Evolutionary conservation across 2,329 filamentous ascomycete species (phyloP), one percentile per base, ranked within the genome.

Genomic region (Basipetospora sp.): DNA sequence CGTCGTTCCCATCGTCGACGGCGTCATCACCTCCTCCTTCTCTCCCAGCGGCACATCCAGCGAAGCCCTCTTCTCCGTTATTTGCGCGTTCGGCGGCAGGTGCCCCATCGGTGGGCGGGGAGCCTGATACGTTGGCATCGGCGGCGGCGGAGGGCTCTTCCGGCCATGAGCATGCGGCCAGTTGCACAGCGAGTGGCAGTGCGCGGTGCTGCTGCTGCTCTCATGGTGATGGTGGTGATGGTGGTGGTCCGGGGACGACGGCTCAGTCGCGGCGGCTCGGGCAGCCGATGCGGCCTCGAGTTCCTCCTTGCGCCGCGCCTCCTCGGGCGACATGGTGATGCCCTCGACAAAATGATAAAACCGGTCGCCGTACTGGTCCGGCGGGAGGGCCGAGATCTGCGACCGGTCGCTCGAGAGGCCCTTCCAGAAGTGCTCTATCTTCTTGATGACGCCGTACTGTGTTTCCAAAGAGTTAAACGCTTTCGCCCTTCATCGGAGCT

Each of bases 381-480:
- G 88, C 1, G 87, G 83, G 17, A 96, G 78, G 2, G 90, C 86
- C 0, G 88, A 96, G 43, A 98, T 96, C 53, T 94, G 79, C 25
- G 73, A 76, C 49, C 84, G 78, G 49, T 90, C 82, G 49, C 77
- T 73, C 3, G 80, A 84, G 42, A 96, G 64, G 27, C 90, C 88
- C 64, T 98, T 98, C 80, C 87, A 90, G 60, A 96, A 90, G 59
- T 96, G 80, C 58, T 98, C 90, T 43, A 88, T 73, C 54, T 90
- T 88, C 63, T 98, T 98, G 58, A 94, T 73, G 45, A 87, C 76
- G 47, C 86, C 86, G 56, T 96, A 98, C 84, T 93, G 49, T 18
- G 11, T 34, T 31, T 13, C 9, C 18, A 29, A 30, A 44, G 42
- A 45, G 38, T 4, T 3, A 25, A 25, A 25, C 22, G 6, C 22